These are phyloP conservation scores for Fusarium solani-melongenae DNA, from an alignment of 2,329 filamentous ascomycete species.

Conservation along the genomic window DNA sequence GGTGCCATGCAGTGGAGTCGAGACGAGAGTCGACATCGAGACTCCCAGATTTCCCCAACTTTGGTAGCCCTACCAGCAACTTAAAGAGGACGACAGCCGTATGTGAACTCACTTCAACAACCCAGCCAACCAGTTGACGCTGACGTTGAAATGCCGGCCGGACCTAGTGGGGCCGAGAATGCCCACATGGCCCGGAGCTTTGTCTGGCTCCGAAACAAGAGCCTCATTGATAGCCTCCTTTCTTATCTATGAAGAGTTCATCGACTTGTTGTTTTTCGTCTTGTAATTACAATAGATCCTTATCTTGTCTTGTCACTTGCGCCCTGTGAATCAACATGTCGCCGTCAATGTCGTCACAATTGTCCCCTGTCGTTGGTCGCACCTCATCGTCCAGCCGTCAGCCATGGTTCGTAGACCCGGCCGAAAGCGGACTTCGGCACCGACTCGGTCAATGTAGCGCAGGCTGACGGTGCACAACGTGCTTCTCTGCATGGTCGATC, in stretches of 20 bases:
- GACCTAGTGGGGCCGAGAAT: not conserved
- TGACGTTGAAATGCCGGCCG: not conserved
- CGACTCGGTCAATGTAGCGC: slow-evolving; percentile 15
- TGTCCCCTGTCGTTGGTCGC: not conserved
- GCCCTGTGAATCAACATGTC: not conserved
- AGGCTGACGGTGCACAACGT: not conserved
- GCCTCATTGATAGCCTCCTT: not conserved
- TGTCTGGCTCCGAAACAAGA: not conserved
- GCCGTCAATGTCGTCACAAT: not conserved
- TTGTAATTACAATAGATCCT: not conserved
- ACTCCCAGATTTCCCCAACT: slow-evolving; percentile 4
- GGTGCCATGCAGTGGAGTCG: not conserved
- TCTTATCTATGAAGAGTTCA: not conserved
- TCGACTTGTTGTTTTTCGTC: not conserved
- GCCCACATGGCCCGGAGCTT: not conserved
- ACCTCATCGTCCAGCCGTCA: not conserved
- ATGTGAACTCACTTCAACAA: not conserved
- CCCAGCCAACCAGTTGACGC: not conserved
- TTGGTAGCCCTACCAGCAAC: not conserved
- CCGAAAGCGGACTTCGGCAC: slow-evolving; percentile 36
- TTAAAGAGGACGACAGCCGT: not conserved
- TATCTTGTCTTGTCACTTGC: not conserved
- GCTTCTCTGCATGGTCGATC: slow-evolving; percentile 3
- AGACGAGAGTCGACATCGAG: not conserved
- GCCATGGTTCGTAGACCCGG: slow-evolving; percentile 4